Evolutionary conservation across 169 alveolate genomes (phyloP), one percentile per base, ranked within the genome.

Genomic region (Besnoitia besnoiti): DNA sequence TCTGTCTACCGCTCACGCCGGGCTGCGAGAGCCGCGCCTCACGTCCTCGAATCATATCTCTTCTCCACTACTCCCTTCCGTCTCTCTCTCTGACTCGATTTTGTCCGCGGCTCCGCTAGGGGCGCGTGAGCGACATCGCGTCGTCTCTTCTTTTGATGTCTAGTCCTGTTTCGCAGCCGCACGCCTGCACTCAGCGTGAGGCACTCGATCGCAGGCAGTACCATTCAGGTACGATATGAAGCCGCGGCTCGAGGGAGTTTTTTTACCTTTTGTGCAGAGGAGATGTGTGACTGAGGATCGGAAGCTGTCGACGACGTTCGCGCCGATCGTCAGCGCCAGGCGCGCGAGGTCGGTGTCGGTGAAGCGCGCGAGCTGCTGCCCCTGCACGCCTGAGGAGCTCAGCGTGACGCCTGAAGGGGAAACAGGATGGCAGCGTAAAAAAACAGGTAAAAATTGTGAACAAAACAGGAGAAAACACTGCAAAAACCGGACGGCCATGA

Each of bases 371-470:
- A 85, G 76, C 33, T 50, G 90, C 55, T 37, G 90, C 21, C 90
- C 90, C 79, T 85, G 90, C 55, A 85, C 49, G 7, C 90, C 90
- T 39, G 90, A 44, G 47, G 90, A 85, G 16, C 76, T 24, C 44
- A 67, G 80, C 80, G 80, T 67, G 14, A 67, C 80, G 30, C 80
- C 80, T 67, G 40, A 7, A 61, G 5, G 40, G 16, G 59, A 49
- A 16, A 49, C 7, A 49, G 24, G 37, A 4, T 10, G 35, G 21
- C 19, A 67, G 12, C n/a, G 44, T 30, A 16, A 67, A 16, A n/a
- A n/a, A 67, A 35, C 14, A 67, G 12, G 24, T 14, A 37, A n/a
- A 4, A 24, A 5, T 14, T 19, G 19, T 10, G 37, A 4, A 61
- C 77, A n/a, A 67, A 67, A 30, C n/a, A n/a, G n/a, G 44, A 67